These are phyloP conservation scores for Massarina eburnea DNA, from an alignment of 2,329 filamentous ascomycete genomes.

Conservation along the genomic window DNA sequence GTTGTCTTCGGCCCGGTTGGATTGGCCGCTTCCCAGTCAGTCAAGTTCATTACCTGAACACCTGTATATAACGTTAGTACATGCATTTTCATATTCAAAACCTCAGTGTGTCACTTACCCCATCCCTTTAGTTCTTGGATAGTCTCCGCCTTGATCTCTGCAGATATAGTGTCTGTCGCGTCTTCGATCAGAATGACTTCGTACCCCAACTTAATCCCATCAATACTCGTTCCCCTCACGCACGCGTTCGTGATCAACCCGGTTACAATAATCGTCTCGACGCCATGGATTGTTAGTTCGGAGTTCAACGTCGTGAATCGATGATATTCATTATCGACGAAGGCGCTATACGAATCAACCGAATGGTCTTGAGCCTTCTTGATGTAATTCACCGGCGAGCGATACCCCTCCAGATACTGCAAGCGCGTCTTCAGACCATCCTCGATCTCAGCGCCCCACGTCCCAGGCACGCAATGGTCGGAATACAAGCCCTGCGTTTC, in stretches of 20 bases:
- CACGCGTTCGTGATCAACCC: conserved; percentile 24
- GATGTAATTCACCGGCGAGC: conserved; percentile 24
- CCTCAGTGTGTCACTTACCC: conserved; percentile 11
- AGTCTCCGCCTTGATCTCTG: conserved; percentile 14
- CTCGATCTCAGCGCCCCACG: conserved; percentile 22
- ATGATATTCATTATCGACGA: conserved; percentile 29
- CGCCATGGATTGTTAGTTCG: conserved; percentile 18
- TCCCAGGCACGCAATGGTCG: conserved; percentile 23
- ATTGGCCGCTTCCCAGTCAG: conserved; percentile 18
- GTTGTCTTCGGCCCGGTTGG: conserved; percentile 8
- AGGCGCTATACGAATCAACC: conserved; percentile 24
- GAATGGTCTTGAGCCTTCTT: conserved; percentile 27
- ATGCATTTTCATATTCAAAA: background rate
- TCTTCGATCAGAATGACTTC: conserved; percentile 25
- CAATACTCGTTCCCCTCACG: conserved; percentile 23
- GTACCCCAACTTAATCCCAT: conserved; percentile 25
- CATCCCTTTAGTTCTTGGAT: conserved; percentile 20
- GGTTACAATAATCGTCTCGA: conserved; percentile 20
- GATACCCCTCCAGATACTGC: conserved; percentile 21
- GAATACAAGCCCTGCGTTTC: conserved; percentile 20
- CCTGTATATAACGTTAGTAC: conserved; percentile 7
- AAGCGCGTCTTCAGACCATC: conserved; percentile 19
- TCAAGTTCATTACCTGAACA: conserved; percentile 23
- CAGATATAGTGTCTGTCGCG: conserved; percentile 22
- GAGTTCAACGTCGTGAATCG: conserved; percentile 22